These are phyloP conservation scores for Solanum tacnaense DNA, from an alignment of 257 asterid genomes.

Conservation along the genomic window DNA sequence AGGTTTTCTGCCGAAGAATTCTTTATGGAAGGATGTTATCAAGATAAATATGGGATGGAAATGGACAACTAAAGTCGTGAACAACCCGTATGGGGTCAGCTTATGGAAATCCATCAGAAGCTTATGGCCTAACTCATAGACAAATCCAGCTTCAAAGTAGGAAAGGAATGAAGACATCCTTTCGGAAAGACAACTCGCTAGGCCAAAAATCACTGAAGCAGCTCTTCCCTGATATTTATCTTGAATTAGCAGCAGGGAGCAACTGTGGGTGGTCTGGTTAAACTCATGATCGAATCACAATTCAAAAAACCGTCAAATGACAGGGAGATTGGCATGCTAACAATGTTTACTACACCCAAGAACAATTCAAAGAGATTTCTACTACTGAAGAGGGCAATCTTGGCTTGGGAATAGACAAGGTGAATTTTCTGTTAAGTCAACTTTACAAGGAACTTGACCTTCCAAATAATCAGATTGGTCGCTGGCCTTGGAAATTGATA, in stretches of 20 bases:
- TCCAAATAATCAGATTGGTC: neutral
- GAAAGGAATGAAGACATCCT: neutral
- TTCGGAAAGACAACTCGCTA: neutral
- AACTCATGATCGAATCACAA: neutral
- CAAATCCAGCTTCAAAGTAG: neutral
- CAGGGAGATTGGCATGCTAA: neutral
- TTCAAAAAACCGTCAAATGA: neutral
- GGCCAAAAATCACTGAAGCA: neutral
- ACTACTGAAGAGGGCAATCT: neutral
- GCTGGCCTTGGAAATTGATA: neutral
- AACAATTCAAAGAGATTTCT: neutral
- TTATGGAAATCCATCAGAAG: neutral
- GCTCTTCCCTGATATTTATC: neutral
- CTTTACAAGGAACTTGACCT: neutral
- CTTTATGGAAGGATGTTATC: neutral
- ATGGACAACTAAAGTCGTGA: neutral
- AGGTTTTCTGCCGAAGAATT: neutral
- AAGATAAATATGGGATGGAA: neutral
- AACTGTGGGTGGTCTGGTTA: neutral
- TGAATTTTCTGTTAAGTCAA: neutral
- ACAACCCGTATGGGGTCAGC: neutral
- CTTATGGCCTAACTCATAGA: neutral
- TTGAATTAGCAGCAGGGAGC: neutral
- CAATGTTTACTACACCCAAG: neutral
- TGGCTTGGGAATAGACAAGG: neutral